Percentiles rank a stretch among this genome's conserved stretches.
Evolutionary conservation across 2,329 filamentous ascomycete genomes (phyloP).

Genomic region (Aspergillus eucalypticola): DNA sequence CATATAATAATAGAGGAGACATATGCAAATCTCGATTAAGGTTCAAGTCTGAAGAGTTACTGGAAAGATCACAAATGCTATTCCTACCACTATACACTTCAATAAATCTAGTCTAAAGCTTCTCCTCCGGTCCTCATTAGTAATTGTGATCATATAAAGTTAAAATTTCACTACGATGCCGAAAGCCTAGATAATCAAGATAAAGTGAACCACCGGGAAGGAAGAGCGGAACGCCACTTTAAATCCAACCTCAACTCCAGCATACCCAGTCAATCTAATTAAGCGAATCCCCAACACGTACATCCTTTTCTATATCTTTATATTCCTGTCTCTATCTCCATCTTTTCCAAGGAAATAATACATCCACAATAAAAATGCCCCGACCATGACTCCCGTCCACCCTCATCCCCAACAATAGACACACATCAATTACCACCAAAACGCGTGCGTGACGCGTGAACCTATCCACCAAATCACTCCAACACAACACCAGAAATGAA

Average conservation of each 20-base stretch:
- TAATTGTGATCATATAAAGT: no score
- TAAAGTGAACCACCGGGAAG: not conserved
- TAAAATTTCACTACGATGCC: no score
- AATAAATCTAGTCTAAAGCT: no score
- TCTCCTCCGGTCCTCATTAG: no score
- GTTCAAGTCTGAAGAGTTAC: no score
- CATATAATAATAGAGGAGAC: no score
- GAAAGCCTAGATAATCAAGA: not conserved
- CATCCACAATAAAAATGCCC: not conserved
- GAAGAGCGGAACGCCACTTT: not conserved
- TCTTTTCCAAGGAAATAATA: not conserved
- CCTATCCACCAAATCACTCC: not conserved
- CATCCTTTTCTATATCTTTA: no score
- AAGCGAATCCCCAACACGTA: no score
- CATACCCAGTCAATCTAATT: not conserved
- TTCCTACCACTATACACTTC: no score
- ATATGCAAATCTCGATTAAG: no score
- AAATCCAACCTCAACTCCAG: not conserved
- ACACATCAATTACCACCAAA: not conserved
- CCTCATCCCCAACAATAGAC: not conserved
- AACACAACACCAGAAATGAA: constrained; percentile 19
- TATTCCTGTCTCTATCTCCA: no score
- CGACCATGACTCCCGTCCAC: not conserved
- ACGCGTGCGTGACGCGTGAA: not conserved
- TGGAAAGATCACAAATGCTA: no score